Evolutionary conservation across 495 filamentous ascomycete genomes (phyloP), one percentile per base, ranked within the genome.

Genomic region (Podospora didyma): DNA sequence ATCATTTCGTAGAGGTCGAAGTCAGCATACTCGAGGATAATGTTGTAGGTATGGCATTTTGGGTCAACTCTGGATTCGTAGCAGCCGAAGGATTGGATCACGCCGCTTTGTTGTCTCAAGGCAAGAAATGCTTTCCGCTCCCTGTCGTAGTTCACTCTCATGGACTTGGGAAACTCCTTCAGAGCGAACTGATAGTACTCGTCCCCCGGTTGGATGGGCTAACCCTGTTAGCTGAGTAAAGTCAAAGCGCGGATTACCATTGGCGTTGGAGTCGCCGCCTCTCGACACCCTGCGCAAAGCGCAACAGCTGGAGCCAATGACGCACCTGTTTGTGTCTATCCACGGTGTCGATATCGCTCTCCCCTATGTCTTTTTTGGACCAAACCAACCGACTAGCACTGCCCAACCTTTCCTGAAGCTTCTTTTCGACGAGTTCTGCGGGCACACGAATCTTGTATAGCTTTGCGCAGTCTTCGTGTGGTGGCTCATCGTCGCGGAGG

Each of bases 11-110:
- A 57, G 44, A 74, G 63, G 55, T 73, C 70, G 17, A 51, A 57
- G 24, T 65, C 56, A 6, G 66, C 71, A 45, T 62, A 73, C 55
- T 74, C 70, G 11, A 74, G 60, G 22, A 74, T 53, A 6, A 74
- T 68, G 31, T 70, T 69, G 46, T 56, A 57, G 39, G 50, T 49
- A 14, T 9, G 22, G 5, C 34, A 26, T 14, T 50, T 42, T 0
- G 19, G 28, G 14, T 49, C 22, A 4, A 37, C 23, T 10, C 39
- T 41, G 34, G 54, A 57, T 20, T 46, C 42, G 42, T 64, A 72
- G 39, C 59, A 54, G 3, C 57, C 66, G 35, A 71, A 62, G 45
- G 49, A 64, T 19, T 55, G 61, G 35, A 71, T 61, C 17, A 71
- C 64, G 9, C 69, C 69, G 23, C 50, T 46, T 9, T 53, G 54